Evolutionary conservation across 140 eudicot species (phyloP).

Genomic region (Senecio squalidus): DNA sequence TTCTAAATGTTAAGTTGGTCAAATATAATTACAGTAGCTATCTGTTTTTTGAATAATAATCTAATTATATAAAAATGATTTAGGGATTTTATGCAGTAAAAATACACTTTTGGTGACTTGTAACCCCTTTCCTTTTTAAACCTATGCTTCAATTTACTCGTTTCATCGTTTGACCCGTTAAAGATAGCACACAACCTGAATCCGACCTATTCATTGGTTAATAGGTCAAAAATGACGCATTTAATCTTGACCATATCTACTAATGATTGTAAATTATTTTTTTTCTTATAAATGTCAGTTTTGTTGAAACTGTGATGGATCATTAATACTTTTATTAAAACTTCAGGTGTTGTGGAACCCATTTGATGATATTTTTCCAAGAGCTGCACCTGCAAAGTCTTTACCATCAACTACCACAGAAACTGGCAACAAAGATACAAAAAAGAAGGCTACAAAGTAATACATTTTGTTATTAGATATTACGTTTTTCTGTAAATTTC

Average conservation of each 20-base stretch:
- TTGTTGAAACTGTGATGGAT: slow-evolving; percentile 10
- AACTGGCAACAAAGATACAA: slow-evolving; percentile 44
- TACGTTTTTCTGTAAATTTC: background rate
- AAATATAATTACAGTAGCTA: too few relatives aligned
- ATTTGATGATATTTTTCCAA: slow-evolving; percentile 89
- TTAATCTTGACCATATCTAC: background rate
- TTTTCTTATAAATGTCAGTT: background rate
- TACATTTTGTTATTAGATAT: slow-evolving; percentile 4
- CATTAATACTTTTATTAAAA: slow-evolving; percentile 4
- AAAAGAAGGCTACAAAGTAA: slow-evolving; percentile 76
- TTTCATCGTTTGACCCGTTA: too few relatives aligned
- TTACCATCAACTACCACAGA: slow-evolving; percentile 41
- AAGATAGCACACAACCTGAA: too few relatives aligned
- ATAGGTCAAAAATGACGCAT: too few relatives aligned
- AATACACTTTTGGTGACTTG: too few relatives aligned
- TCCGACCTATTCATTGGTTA: too few relatives aligned
- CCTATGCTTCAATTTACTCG: too few relatives aligned
- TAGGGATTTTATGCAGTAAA: too few relatives aligned
- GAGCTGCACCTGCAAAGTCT: slow-evolving; percentile 46
- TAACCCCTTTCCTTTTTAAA: too few relatives aligned
- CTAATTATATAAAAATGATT: too few relatives aligned
- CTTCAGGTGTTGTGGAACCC: slow-evolving; percentile 88
- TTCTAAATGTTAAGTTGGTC: too few relatives aligned
- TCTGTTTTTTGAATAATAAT: too few relatives aligned
- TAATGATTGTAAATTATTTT: background rate